Conservation (phyloP, 805 yeast genomes). For the Metschnikowia kunwiensis region DNA sequence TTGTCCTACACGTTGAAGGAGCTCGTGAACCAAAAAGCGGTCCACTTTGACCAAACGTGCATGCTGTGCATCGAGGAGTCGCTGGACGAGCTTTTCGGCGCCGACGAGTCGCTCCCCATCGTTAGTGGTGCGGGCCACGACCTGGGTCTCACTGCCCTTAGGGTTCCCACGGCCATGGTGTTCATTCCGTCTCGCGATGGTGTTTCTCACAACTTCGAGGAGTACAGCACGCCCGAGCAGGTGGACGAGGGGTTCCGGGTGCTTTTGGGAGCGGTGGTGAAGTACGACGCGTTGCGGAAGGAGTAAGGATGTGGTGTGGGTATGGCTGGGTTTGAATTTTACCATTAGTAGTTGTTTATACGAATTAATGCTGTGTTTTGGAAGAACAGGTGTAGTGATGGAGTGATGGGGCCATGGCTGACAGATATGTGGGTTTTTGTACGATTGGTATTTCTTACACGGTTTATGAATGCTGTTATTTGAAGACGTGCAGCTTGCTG, state of each 20-base stretch:
- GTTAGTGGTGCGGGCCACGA: constrained; percentile 76
- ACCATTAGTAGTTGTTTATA: too few relatives aligned
- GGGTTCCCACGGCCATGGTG: constrained; percentile 70
- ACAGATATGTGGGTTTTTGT: too few relatives aligned
- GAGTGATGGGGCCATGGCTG: too few relatives aligned
- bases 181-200: constrained; percentile 70
- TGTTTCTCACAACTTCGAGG: constrained; percentile 63
- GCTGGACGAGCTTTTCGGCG: constrained; percentile 49
- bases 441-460: too few relatives aligned
- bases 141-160: constrained; percentile 54
- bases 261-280: constrained; percentile 45
- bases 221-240: constrained; percentile 62
- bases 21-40: constrained; percentile 52
- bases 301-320: too few relatives aligned
- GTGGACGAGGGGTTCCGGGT: constrained; percentile 58
- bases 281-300: constrained; percentile 24
- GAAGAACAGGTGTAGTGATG: too few relatives aligned
- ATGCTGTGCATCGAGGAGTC: constrained; percentile 50
- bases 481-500: too few relatives aligned
- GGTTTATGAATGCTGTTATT: too few relatives aligned
- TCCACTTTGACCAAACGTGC: constrained; percentile 52
- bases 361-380: too few relatives aligned
- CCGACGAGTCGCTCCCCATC: constrained; percentile 42
- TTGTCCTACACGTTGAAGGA: constrained; percentile 41
- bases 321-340: too few relatives aligned